These are phyloP conservation scores for Kingdonia uniflora DNA, from an alignment of 164 flowering plant genomes.

Conservation along the genomic window DNA sequence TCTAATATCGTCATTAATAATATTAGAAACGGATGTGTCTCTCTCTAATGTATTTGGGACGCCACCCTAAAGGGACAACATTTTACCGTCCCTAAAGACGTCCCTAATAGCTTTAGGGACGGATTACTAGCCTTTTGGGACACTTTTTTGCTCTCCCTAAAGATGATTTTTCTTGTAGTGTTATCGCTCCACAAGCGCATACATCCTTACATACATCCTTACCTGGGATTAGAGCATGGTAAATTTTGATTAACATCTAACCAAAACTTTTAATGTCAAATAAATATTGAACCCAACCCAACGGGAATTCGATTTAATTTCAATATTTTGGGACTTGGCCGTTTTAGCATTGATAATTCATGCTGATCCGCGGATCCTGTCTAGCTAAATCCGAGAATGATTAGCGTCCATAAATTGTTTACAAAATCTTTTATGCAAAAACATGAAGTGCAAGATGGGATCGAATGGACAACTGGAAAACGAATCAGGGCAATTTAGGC, in stretches of 20 bases:
- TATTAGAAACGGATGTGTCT: too few species aligned
- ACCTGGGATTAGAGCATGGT: slow-evolving; percentile 73
- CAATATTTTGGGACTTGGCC: too few species aligned
- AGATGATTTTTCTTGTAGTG: too few species aligned
- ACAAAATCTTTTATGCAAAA: background rate
- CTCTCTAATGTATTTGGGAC: too few species aligned
- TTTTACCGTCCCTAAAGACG: too few species aligned
- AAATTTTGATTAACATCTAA: background rate
- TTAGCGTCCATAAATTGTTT: background rate
- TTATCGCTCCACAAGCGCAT: slow-evolving; percentile 73
- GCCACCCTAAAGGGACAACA: too few species aligned
- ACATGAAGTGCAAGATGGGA: slow-evolving; percentile 85
- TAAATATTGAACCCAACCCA: background rate
- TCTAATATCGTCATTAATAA: too few species aligned
- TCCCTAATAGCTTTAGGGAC: too few species aligned
- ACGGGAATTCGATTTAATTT: too few species aligned
- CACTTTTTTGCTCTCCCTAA: too few species aligned
- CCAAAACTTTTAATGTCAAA: background rate
- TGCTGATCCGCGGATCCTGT: background rate
- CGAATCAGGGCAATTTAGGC: slow-evolving; percentile 76
- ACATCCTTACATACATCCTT: slow-evolving; percentile 84
- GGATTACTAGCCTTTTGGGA: too few species aligned
- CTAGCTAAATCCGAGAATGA: background rate
- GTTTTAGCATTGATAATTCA: too few species aligned
- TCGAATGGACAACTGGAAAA: slow-evolving; percentile 87